A percentile compares a stretch with the other conserved stretches of the same genome.
Conservation (phyloP, 2,329 filamentous ascomycete species). For the Fusarium heterosporum region DNA sequence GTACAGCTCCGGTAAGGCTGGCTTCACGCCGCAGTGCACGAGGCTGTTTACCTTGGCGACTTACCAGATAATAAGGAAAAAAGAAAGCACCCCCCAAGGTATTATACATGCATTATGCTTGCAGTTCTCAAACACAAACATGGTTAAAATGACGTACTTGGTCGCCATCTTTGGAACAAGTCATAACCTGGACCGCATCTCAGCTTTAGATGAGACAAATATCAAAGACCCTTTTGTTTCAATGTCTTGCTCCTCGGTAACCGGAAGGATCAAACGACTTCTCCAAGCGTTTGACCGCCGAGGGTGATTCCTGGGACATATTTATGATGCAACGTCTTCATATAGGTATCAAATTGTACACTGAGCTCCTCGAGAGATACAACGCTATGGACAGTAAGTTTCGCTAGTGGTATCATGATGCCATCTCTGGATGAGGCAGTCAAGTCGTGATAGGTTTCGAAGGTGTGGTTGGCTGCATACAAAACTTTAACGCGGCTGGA, state of each 20-base stretch:
- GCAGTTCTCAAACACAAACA: slow-evolving; percentile 10
- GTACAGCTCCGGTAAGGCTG: not conserved
- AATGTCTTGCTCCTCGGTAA: slow-evolving; percentile 11
- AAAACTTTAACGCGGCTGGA: not conserved
- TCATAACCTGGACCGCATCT: slow-evolving; percentile 15
- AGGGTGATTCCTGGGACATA: not conserved
- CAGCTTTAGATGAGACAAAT: slow-evolving; percentile 5
- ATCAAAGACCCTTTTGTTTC: slow-evolving; percentile 3
- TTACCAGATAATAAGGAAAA: slow-evolving; percentile 1
- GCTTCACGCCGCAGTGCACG: not conserved
- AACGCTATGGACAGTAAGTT: not conserved
- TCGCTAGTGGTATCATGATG: not conserved
- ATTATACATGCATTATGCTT: slow-evolving; percentile 20
- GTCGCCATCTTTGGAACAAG: slow-evolving; percentile 1
- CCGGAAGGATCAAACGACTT: not conserved
- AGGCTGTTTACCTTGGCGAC: not conserved
- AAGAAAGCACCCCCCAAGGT: slow-evolving; percentile 19
- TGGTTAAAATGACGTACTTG: slow-evolving; percentile 22
- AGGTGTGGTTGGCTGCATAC: not conserved
- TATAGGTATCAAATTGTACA: not conserved
- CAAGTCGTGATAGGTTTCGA: not conserved
- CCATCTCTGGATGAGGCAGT: not conserved
- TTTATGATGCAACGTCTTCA: not conserved
- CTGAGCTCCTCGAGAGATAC: not conserved
- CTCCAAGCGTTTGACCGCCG: slow-evolving; percentile 1